Conservation (phyloP, 2,329 filamentous ascomycete species). For the Leptoxyphium fumago region DNA sequence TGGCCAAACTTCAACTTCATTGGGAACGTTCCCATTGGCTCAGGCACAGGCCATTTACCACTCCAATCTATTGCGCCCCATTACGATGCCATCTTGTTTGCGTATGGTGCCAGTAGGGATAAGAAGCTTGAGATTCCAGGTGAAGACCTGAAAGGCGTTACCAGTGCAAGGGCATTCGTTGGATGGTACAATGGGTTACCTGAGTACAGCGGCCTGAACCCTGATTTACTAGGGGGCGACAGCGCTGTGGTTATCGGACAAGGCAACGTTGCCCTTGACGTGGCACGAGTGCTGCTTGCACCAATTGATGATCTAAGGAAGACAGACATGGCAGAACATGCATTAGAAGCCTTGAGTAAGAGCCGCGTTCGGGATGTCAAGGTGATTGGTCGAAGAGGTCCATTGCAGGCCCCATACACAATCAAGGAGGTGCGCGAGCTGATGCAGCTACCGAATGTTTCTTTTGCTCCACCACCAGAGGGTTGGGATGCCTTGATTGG, state of each 20-base stretch:
- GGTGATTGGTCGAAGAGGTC: conserved; percentile 78
- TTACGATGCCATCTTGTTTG: conserved; percentile 84
- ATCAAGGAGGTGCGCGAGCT: conserved; percentile 90
- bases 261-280: conserved; percentile 89
- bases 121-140: conserved; percentile 64
- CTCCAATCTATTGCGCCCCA: conserved; percentile 57
- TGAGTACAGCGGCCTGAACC: conserved; percentile 57
- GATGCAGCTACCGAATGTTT: conserved; percentile 57
- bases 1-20: conserved; percentile 78
- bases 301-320: conserved; percentile 57
- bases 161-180: conserved; percentile 84
- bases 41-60: conserved; percentile 37
- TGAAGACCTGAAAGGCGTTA: conserved; percentile 62
- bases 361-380: conserved; percentile 68
- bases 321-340: conserved; percentile 82
- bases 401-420: conserved; percentile 73
- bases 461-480: conserved; percentile 44
- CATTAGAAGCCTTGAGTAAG: conserved; percentile 54
- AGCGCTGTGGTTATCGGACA: conserved; percentile 84
- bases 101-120: conserved; percentile 83
- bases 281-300: conserved; percentile 73
- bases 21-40: conserved; percentile 73
- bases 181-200: conserved; percentile 98
- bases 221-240: conserved; percentile 59
- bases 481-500: conserved; percentile 17